phyloP scores from a whole-genome alignment of 495 filamentous ascomycete species.

The Pseudoneurospora amorphoporcata region DNA sequence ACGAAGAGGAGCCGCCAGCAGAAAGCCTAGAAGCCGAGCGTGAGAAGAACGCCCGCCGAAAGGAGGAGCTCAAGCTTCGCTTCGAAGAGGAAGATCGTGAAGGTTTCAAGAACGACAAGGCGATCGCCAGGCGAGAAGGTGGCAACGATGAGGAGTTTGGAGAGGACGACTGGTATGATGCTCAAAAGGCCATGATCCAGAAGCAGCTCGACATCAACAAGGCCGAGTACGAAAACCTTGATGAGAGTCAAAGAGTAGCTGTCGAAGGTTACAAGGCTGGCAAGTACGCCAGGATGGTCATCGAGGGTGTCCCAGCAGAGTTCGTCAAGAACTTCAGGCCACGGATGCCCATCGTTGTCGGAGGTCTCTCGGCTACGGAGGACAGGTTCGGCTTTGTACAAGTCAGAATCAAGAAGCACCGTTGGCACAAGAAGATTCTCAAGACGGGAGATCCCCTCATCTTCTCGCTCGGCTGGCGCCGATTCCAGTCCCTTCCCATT shows the following conservation, averaged over 20 bases:
- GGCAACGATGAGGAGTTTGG: constrained; percentile 68
- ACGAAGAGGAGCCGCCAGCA: constrained; percentile 23
- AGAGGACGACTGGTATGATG: constrained; percentile 97
- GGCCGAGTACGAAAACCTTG: constrained; percentile 76
- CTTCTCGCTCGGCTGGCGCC: constrained; percentile 93
- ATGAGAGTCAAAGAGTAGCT: constrained; percentile 63
- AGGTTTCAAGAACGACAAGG: constrained; percentile 79
- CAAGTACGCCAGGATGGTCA: constrained; percentile 81
- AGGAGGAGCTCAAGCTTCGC: constrained; percentile 86
- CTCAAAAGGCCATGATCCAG: constrained; percentile 87
- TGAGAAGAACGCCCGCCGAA: constrained; percentile 78
- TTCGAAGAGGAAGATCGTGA: constrained; percentile 97
- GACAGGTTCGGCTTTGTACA: constrained; percentile 93
- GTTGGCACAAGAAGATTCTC: constrained; percentile 98
- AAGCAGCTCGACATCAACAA: constrained; percentile 94
- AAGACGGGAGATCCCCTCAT: constrained; percentile 96
- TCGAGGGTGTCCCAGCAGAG: constrained; percentile 81
- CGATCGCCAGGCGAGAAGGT: constrained; percentile 51
- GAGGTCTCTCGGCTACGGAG: constrained; percentile 82
- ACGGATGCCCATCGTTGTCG: constrained; percentile 75
- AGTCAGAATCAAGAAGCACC: constrained; percentile 88
- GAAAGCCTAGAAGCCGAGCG: constrained; percentile 55
- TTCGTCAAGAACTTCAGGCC: constrained; percentile 85
- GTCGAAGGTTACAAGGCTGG: constrained; percentile 91
- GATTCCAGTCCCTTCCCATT: constrained; percentile 85